These are phyloP conservation scores for Carpinus fangiana DNA, from an alignment of 306 rosid species.

Conservation along the genomic window DNA sequence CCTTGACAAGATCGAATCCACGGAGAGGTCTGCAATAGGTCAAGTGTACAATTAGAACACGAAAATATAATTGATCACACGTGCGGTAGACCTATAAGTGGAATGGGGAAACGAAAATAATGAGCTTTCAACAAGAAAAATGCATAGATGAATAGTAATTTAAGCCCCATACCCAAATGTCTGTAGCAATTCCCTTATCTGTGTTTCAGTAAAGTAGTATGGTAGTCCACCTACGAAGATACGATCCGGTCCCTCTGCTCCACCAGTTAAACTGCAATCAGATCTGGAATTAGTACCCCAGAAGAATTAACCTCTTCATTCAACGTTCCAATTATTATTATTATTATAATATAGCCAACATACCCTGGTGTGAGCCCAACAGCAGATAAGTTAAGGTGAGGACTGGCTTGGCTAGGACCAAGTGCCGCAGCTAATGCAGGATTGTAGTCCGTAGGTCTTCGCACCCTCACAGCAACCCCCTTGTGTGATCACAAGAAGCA, in stretches of 20 bases:
- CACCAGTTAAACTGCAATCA: constrained; percentile 54
- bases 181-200: constrained; percentile 69
- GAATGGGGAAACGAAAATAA: constrained; percentile 5
- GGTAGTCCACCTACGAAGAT: constrained; percentile 86
- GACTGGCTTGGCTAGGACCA: constrained; percentile 83
- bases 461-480: constrained; percentile 87
- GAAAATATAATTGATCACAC: constrained; percentile 14
- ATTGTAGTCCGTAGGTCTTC: constrained; percentile 84
- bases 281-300: constrained; percentile 31
- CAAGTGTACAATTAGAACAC: constrained; percentile 24
- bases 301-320: constrained; percentile 4
- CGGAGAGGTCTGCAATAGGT: constrained; percentile 64
- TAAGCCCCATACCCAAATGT: constrained; percentile 62
- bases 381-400: constrained; percentile 71
- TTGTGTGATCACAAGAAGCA: constrained; percentile 33
- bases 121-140: background rate
- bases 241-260: constrained; percentile 80
- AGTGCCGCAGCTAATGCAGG: constrained; percentile 76
- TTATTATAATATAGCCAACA: background rate
- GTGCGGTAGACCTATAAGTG: constrained; percentile 10
- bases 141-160: background rate
- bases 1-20: constrained; percentile 74
- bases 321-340: background rate
- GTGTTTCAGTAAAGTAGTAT: constrained; percentile 74
- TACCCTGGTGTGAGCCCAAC: constrained; percentile 71